A percentile compares a stretch with the other conserved stretches of the same genome.
Evolutionary conservation across 345 rosid genomes (phyloP).

Genomic region (Rhizophora apiculata): DNA sequence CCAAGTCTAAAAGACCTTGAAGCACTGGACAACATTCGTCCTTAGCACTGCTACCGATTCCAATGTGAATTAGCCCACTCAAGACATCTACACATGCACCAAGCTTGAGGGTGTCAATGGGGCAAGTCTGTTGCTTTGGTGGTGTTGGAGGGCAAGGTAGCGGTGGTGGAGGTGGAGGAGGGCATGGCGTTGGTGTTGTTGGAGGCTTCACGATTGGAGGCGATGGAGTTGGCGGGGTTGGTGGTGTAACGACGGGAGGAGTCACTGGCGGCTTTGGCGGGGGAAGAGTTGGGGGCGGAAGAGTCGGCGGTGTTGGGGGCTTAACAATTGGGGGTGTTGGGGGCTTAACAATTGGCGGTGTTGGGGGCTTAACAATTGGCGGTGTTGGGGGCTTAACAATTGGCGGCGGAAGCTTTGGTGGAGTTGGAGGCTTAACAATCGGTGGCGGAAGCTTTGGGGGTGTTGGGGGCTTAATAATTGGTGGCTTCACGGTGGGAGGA

Average conservation of each 20-base stretch:
- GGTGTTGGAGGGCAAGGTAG: constrained; percentile 28
- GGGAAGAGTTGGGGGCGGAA: neutral
- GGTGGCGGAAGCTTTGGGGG: constrained; percentile 10
- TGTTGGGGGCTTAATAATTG: neutral
- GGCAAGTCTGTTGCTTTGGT: constrained; percentile 50
- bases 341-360: constrained; percentile 9
- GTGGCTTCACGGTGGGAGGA: constrained; percentile 10
- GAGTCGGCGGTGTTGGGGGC: constrained; percentile 24
- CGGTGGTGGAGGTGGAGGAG: constrained; percentile 26
- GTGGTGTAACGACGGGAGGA: constrained; percentile 11
- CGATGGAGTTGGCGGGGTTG: constrained; percentile 4
- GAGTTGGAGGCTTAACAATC: neutral
- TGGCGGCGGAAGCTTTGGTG: constrained; percentile 18
- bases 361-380: neutral
- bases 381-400: neutral
- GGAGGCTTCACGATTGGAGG: constrained; percentile 8
- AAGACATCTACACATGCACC: constrained; percentile 86
- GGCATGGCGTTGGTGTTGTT: constrained; percentile 8
- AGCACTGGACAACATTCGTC: constrained; percentile 82
- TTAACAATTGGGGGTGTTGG: constrained; percentile 14
- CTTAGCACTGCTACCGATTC: constrained; percentile 70
- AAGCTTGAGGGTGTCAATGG: constrained; percentile 68
- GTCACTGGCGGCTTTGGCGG: constrained; percentile 16
- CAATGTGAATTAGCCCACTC: constrained; percentile 72
- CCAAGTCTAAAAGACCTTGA: constrained; percentile 64